phyloP scores from a whole-genome alignment of 2,329 filamentous ascomycete species.

The Colletotrichum sp. region DNA sequence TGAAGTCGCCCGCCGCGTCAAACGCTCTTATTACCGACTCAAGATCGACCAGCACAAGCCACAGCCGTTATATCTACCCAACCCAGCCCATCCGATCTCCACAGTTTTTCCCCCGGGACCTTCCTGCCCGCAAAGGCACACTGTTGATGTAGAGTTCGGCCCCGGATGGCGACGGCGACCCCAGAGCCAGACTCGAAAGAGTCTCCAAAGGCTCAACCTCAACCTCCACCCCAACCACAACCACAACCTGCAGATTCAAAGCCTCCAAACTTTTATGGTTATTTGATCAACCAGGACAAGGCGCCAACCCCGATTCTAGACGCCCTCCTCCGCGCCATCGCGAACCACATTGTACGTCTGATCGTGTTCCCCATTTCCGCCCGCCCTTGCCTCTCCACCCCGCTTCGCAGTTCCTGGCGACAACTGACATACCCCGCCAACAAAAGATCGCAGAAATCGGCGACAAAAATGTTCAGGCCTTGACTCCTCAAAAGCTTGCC shows the following conservation, averaged over 20 bases:
- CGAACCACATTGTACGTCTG: slow-evolving; percentile 69
- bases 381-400: background rate
- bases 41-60: background rate
- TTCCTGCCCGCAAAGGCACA: slow-evolving; percentile 8
- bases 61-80: slow-evolving; percentile 1
- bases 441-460: slow-evolving; percentile 61
- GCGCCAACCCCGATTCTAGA: slow-evolving; percentile 70
- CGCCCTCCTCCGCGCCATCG: slow-evolving; percentile 71
- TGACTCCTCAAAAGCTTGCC: slow-evolving; percentile 75
- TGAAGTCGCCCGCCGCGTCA: background rate
- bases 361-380: background rate
- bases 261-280: slow-evolving; percentile 55
- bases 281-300: slow-evolving; percentile 73
- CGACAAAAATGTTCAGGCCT: slow-evolving; percentile 54
- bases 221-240: slow-evolving; percentile 8
- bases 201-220: slow-evolving; percentile 11
- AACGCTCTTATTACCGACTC: background rate
- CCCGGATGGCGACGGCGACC: slow-evolving; percentile 23
- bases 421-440: slow-evolving; percentile 23
- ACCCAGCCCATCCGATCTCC: slow-evolving; percentile 4
- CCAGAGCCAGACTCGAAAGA: slow-evolving; percentile 22
- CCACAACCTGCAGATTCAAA: background rate
- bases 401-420: slow-evolving; percentile 10
- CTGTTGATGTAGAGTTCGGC: slow-evolving; percentile 14
- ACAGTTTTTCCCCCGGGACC: background rate